Evolutionary conservation across 2,329 filamentous ascomycete genomes (phyloP), one percentile per base, ranked within the genome.

Genomic region (Xylaria arbuscula): DNA sequence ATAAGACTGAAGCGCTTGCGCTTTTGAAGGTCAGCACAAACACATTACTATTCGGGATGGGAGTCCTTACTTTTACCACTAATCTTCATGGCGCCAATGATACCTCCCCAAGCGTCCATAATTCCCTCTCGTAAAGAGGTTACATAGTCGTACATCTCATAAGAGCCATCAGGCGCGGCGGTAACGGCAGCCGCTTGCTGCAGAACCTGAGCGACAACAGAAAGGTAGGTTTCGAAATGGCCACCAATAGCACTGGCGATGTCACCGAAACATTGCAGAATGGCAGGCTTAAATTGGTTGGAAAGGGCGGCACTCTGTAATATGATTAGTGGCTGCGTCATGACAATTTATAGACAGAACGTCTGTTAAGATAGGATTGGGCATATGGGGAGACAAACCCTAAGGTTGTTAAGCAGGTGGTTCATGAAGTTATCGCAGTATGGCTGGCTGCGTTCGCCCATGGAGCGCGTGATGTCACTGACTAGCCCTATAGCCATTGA

Each of bases 401-500:
- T 89, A 50, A 99, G 84, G 82, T 97, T 97, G 85, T 93, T 94
- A 71, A 99, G 88, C 67, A 99, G 86, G 79, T 96, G 92, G 86
- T 99, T 99, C 96, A 99, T 99, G 81, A 98, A 98, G 73, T 90
- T 89, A 77, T 99, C 96, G 82, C 96, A 99, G 85, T 92, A 98
- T 66, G 95, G 96, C 82, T 97, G 93, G 77, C 95, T 93, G 80
- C 92, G 92, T 78, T 94, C 91, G 79, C 94, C 93, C 78, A 98
- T 86, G 17, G 95, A 96, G 75, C 96, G 91, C 61, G 94, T 95
- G 76, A 99, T 96, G 79, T 99, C 96, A 80, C 95, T 97, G 74
- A 98, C 95, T 65, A 99, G 88, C 75, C 96, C 96, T 80, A 99
- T 98, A 76, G 96, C 95, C 90, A 98, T 97, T 54, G 95, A 92